These are phyloP conservation scores for Monosporascus sp. DNA, from an alignment of 2,329 filamentous ascomycete genomes.

Conservation along the genomic window DNA sequence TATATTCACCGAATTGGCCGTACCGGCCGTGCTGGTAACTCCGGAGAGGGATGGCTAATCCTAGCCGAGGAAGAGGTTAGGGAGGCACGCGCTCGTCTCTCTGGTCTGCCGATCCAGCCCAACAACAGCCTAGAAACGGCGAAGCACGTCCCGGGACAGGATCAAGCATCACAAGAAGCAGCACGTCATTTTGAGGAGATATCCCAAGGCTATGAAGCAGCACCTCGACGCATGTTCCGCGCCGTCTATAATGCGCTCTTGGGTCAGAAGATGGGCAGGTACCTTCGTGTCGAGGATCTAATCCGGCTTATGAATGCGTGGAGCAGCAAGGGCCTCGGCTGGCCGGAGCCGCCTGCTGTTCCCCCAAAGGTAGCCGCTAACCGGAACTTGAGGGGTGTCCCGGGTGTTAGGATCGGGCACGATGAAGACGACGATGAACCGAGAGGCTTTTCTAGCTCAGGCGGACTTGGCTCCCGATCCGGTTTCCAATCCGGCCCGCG, in stretches of 20 bases:
- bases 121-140: slow-evolving; percentile 48
- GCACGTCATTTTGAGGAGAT: slow-evolving; percentile 37
- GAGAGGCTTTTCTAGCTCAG: slow-evolving; percentile 2
- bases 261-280: slow-evolving; percentile 40
- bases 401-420: slow-evolving; percentile 20
- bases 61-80: slow-evolving; percentile 48
- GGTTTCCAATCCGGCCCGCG: no score
- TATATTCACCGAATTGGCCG: slow-evolving; percentile 76
- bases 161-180: slow-evolving; percentile 31
- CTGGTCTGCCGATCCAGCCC: slow-evolving; percentile 54
- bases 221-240: slow-evolving; percentile 36
- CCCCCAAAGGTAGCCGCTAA: slow-evolving; percentile 12
- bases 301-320: slow-evolving; percentile 51
- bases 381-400: slow-evolving; percentile 20
- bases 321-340: slow-evolving; percentile 45
- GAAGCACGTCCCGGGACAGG: slow-evolving; percentile 43
- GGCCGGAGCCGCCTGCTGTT: slow-evolving; percentile 41
- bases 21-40: slow-evolving; percentile 68
- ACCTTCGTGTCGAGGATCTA: slow-evolving; percentile 26
- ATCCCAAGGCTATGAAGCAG: slow-evolving; percentile 33
- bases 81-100: slow-evolving; percentile 45
- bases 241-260: slow-evolving; percentile 53
- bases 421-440: slow-evolving; percentile 5
- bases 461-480: not conserved
- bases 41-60: slow-evolving; percentile 66